Base-by-base conservation (phyloP, 805 yeast species). In the Clavispora carvajalis region DNA sequence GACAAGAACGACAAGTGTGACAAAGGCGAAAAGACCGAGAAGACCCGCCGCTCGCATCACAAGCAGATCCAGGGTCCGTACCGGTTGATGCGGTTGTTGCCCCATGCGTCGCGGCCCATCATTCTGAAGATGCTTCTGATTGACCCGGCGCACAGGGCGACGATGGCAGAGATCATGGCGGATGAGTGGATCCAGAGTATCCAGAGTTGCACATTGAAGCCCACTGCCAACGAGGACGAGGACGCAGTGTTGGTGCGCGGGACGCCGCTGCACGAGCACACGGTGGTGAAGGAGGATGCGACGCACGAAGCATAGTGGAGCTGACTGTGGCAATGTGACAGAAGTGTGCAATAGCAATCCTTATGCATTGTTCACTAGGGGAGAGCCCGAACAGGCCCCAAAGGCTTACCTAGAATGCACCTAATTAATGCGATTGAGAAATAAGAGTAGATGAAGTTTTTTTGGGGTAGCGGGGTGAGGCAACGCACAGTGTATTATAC, bases 21-120 rank as follows among this genome's bases (percentile, higher is more conserved):
- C n/a, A n/a, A n/a, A n/a, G n/a, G 16, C 31, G 31, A 16, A 5
- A 22, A 22, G 10, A 45, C 28, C 22, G 46, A 33, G 10, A 50
- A 57, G 38, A 65, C 65, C 45, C 69, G 72, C 48, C 51, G 66
- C 25, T 34, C 60, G n/a, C 49, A 52, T 22, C 73, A 68, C 51
- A 77, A 76, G 50, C 81, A 79, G 46, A 78, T 84, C 18, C 89
- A 84, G 53, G 95, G 95, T 6, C 91, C 93, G 9, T 85, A 85
- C 62, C 70, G 95, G 57, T 65, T 85, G 48, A 77, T 85, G 82
- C 76, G 95, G 62, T 65, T 85, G 37, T 63, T 85, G 26, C 95
- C 95, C 4, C 95, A 85, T 59, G 89, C 91, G 7, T 69, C 93
- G 12, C 74, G 95, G 60, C 93, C 91, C 10, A 67, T 85, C 9